Base-by-base conservation (phyloP, 805 yeast genomes). In the Teunomyces tritomae region DNA sequence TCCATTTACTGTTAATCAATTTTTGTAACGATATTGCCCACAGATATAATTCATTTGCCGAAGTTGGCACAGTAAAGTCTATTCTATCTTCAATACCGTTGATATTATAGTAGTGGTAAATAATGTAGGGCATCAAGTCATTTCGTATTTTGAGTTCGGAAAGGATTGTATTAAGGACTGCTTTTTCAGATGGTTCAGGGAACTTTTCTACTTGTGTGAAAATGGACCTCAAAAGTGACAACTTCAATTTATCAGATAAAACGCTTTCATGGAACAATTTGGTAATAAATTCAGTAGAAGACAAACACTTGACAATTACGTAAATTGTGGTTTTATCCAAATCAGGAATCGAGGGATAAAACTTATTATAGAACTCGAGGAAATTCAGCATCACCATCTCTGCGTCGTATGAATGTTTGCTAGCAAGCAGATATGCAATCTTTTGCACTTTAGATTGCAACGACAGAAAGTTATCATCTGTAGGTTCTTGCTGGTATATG, bases 391-490 rank as follows among this genome's bases (percentile, higher is more conserved):
- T 37, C 8, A 37, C 29, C 17, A 9, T 14, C 9, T 13, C 27
- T 5, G 40, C 10, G 16, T 24, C 28, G 3, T 37, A 17, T n/a
- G 13, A 5, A 24, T n/a, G n/a, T n/a, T 37, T 37, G n/a, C 26
- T 13, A 37, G 40, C n/a, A 11, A 37, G 14, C 28, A 37, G 16
- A 14, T n/a, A 37, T n/a, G 57, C 45, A 8, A 71, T 59, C 49
- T 71, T 66, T 39, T 63, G 71, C 20, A 65, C 58, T 52, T 74
- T 76, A 3, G 39, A 24, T 17, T 56, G 51, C 51, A 62, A 44
- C 44, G 57, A 45, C 1, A 55, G 51, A 13, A 54, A 57, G 20
- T 52, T 47, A 2, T 36, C 46, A 4, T 6, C 32, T 6, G 32
- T 44, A 26, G 43, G 27, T 4, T 48, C 47, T 3, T 39, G 24